A percentile compares a stretch with the other conserved stretches of the same genome.
Conservation (phyloP, 129 eudicot genomes). For the Helianthus annuus region HanXRQr2.0-SUNRISE NC_035434.2:124982721-124983220, state of each 20-base stretch:
- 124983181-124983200: conserved; percentile 30
- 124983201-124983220: conserved; percentile 31
- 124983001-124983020: conserved; percentile 30
- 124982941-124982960: no score
- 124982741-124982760: no score
- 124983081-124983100: conserved; percentile 23
- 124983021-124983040: conserved; percentile 39
- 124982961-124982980: no score
- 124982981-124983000: no score
- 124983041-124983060: conserved; percentile 43
- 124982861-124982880: conserved; percentile 89
- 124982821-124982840: conserved; percentile 92
- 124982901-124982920: conserved; percentile 81
- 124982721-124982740: no score
- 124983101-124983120: conserved; percentile 25
- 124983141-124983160: conserved; percentile 13
- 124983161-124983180: conserved; percentile 26
- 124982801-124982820: conserved; percentile 47
- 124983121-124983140: conserved; percentile 28
- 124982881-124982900: conserved; percentile 81
- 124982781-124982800: neutral
- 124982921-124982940: conserved; percentile 50
- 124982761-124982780: neutral
- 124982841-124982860: conserved; percentile 99
- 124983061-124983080: conserved; percentile 16